Evolutionary conservation across 371 early-diverging fungal genomes (phyloP).

Genomic region (Syncephalastrum sp.): DNA sequence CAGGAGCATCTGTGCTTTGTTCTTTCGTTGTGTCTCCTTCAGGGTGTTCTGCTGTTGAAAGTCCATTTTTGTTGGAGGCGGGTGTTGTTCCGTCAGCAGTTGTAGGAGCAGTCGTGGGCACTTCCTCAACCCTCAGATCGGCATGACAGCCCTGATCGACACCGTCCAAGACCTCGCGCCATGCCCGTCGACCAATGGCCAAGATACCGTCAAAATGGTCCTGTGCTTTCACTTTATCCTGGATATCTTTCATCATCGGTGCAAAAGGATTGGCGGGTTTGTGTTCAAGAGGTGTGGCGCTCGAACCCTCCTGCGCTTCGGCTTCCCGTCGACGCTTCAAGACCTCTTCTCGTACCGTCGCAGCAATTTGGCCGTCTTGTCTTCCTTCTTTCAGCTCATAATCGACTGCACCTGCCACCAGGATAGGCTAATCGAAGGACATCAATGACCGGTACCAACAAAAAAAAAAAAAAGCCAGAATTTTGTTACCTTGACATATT

Average conservation of each 20-base stretch:
- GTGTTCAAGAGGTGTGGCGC: too few relatives aligned
- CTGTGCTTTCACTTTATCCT: slow-evolving; percentile 21
- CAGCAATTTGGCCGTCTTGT: slow-evolving; percentile 52
- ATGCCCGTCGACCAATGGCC: slow-evolving; percentile 62
- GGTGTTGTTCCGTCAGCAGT: background rate
- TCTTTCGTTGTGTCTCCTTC: too few relatives aligned
- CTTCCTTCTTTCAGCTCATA: slow-evolving; percentile 66
- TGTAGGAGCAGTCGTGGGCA: too few relatives aligned
- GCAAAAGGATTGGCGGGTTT: slow-evolving; percentile 20
- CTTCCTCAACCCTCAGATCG: slow-evolving; percentile 26
- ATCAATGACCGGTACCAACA: background rate
- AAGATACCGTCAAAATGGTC: slow-evolving; percentile 52
- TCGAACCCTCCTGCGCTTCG: too few relatives aligned
- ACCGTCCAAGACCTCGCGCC: slow-evolving; percentile 59
- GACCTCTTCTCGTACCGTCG: slow-evolving; percentile 56
- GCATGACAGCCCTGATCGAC: slow-evolving; percentile 59
- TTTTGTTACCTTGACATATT: slow-evolving; percentile 63
- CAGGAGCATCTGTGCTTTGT: background rate
- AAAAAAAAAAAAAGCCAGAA: background rate
- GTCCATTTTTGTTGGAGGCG: background rate
- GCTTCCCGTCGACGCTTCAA: slow-evolving; percentile 39
- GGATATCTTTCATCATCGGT: slow-evolving; percentile 18
- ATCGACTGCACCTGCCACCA: slow-evolving; percentile 68
- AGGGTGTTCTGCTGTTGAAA: background rate
- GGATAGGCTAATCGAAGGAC: slow-evolving; percentile 54